phyloP scores from a whole-genome alignment of 2,329 filamentous ascomycete genomes.

The Pochonia chlamydosporia region DNA sequence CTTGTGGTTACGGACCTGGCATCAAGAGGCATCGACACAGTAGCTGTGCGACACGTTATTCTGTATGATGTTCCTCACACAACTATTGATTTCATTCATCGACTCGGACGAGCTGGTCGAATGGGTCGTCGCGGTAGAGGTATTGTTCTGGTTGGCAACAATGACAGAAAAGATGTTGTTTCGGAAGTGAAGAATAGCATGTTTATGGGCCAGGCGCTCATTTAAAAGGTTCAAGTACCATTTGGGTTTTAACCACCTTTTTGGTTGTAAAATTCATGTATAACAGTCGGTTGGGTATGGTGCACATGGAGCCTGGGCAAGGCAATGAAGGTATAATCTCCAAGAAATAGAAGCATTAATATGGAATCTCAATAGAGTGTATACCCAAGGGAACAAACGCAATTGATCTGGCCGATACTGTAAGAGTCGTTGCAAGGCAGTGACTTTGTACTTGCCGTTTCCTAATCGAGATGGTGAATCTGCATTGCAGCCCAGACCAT shows the following conservation, averaged over 20 bases:
- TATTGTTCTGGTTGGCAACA: slow-evolving; percentile 82
- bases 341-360: neutral
- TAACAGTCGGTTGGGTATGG: neutral
- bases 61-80: slow-evolving; percentile 97
- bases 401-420: too few relatives aligned
- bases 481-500: neutral
- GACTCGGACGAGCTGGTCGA: slow-evolving; percentile 82
- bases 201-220: slow-evolving; percentile 74
- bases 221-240: slow-evolving; percentile 37
- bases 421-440: too few relatives aligned
- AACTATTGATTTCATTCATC: slow-evolving; percentile 96
- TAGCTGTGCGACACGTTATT: slow-evolving; percentile 85
- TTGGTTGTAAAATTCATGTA: slow-evolving; percentile 4
- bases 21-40: slow-evolving; percentile 88
- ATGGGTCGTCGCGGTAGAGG: slow-evolving; percentile 89
- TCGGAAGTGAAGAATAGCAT: slow-evolving; percentile 86
- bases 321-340: neutral
- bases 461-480: neutral
- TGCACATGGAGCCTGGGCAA: neutral
- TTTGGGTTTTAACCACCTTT: neutral
- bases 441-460: neutral
- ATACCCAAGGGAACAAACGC: too few relatives aligned
- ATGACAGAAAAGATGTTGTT: slow-evolving; percentile 85
- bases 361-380: too few relatives aligned
- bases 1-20: slow-evolving; percentile 92